Base-by-base conservation (phyloP, 805 yeast species). In the Monosporozyma siamensis region DNA sequence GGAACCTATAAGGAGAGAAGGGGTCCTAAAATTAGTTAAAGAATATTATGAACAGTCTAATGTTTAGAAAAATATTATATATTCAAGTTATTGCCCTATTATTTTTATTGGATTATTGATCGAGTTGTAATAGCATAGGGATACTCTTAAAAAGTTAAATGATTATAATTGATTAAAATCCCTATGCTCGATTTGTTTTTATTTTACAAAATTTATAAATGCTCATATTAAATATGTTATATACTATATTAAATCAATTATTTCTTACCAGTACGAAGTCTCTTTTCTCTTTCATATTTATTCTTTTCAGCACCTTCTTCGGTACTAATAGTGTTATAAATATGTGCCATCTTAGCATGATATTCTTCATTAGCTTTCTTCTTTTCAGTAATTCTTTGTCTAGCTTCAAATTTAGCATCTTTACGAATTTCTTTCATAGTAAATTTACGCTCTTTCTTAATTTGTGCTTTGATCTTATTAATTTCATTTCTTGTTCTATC, bases 231-330 rank as follows among this genome's bases (percentile, higher is more conserved):
- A n/a, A n/a, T 32, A 18, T 9, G 10, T 8, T 32, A 32, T 14
- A 32, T 32, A 22, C 7, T 20, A n/a, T n/a, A n/a, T 32, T 6
- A 23, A 53, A 39, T 53, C 8, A 31, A 6, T 39, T 50, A 64
- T 46, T 59, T 63, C 51, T 70, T 70, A 32, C 70, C 67, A 58
- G 74, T 75, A 54, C 88, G 74, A 47, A 69, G 67, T 59, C 73
- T 78, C 70, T 77, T 83, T 58, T 89, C 97, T 47, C 88, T 74
- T 59, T 88, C 96, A 63, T 90, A 90, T 53, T 80, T 80, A 61
- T 92, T 89, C 72, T 86, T 84, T 59, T 87, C 97, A 4, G 92
- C 85, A 57, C 97, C 97, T 70, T 90, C 97, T 54, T 82, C 88
- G 4, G 96, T 88, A 48, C 83, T 84, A 56, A 92, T 86, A 43